Base-by-base conservation (phyloP, 2,329 filamentous ascomycete species). In the Arthrobotrys megalospora region DNA sequence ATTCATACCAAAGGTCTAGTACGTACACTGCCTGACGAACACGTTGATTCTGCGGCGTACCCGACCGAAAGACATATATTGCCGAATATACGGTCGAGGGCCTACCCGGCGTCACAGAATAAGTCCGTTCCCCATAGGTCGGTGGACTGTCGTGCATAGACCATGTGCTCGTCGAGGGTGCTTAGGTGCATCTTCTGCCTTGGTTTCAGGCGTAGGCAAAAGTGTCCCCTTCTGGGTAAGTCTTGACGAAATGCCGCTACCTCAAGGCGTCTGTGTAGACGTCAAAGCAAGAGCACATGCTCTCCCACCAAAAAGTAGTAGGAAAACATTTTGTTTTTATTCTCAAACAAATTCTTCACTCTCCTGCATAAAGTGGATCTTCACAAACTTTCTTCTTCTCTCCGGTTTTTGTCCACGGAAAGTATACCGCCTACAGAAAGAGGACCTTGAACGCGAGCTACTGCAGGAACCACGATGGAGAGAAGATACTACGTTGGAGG, bases 91-190 rank as follows among this genome's bases (percentile, higher is more conserved):
- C 47, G 28, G 24, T 65, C 69, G 19, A 73, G 43, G 50, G 19
- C 41, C 65, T 48, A 34, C 32, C 43, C 58, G 43, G 53, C 66
- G 73, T 66, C 60, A 64, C 58, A 71, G 50, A 71, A 77, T 66
- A 77, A 53, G 67, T 77, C 73, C 73, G 73, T 77, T 38, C 58
- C 66, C 73, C 67, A 77, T 66, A 71, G 73, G 67, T 76, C n/a
- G 53, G 65, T 76, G 72, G 72, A 73, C 65, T 50, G 12, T 21
- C 28, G 38, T 69, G 65, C 65, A 69, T 58, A 69, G 48, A 24
- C 65, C 60, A 64, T 64, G 60, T 64, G 43, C 60, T 64, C 11
- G 41, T 48, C 14, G 36, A 58, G 60, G 41, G 58, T 72, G 68
- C 55, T 52, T 71, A 63, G 32, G 45, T 68, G 67, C 48, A 47